These are phyloP conservation scores for Hypocreales sp. DNA, from an alignment of 2,329 filamentous ascomycete genomes.

Conservation along the genomic window DNA sequence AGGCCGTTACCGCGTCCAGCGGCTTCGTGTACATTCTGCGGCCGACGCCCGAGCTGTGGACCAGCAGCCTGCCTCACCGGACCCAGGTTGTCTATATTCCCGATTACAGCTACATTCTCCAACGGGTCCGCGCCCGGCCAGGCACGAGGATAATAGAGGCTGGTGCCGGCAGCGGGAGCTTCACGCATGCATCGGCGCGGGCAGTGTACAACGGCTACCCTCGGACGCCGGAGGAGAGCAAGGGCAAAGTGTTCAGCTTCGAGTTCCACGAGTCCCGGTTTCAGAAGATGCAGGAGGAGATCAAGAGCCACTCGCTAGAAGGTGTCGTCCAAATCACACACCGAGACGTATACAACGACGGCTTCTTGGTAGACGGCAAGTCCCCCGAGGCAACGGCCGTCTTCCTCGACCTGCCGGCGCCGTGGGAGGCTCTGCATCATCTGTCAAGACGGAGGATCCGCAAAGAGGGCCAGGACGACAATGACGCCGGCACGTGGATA, in stretches of 20 bases:
- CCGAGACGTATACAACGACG: constrained; percentile 63
- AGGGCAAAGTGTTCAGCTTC: constrained; percentile 65
- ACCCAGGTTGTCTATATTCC: constrained; percentile 81
- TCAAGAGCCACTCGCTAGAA: constrained; percentile 50
- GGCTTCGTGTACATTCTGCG: constrained; percentile 69
- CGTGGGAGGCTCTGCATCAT: constrained; percentile 65
- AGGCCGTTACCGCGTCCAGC: constrained; percentile 37
- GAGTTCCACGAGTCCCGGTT: constrained; percentile 66
- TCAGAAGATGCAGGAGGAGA: constrained; percentile 51
- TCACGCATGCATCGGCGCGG: constrained; percentile 63
- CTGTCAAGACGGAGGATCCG: constrained; percentile 37
- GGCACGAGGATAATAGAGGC: constrained; percentile 65
- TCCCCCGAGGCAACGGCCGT: constrained; percentile 53
- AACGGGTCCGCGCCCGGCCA: constrained; percentile 58
- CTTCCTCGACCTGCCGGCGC: constrained; percentile 68
- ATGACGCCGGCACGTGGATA: constrained; percentile 23
- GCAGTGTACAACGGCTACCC: constrained; percentile 63
- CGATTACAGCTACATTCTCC: constrained; percentile 73
- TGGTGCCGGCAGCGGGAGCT: constrained; percentile 68
- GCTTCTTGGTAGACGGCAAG: constrained; percentile 47
- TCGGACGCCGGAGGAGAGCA: constrained; percentile 22
- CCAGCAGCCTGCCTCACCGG: constrained; percentile 60
- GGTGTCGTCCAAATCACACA: constrained; percentile 57
- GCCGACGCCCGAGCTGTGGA: constrained; percentile 74
- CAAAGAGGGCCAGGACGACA: constrained; percentile 8